A percentile compares a stretch with the other conserved stretches of the same genome.
Evolutionary conservation across 2,329 filamentous ascomycete species (phyloP).

Genomic region (Alternaria panax): DNA sequence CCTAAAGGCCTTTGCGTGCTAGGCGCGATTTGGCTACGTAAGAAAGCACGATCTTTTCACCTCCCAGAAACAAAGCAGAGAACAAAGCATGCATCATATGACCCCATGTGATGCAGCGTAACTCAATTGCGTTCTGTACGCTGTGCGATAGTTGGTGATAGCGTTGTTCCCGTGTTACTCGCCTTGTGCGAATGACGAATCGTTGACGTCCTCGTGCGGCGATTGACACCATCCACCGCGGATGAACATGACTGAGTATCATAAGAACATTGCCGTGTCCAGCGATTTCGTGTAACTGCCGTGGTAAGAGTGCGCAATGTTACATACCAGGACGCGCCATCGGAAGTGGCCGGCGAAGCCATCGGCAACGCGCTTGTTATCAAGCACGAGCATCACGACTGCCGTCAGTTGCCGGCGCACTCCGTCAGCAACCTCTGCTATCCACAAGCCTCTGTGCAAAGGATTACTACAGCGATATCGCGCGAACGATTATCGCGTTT

Average conservation of each 20-base stretch:
- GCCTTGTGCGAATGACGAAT: constrained; percentile 4
- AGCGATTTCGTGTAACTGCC: neutral
- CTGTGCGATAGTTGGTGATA: neutral
- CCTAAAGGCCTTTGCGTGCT: neutral
- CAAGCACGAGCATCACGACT: constrained; percentile 28
- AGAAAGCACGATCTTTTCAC: neutral
- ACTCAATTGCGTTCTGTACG: neutral
- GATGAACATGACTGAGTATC: neutral
- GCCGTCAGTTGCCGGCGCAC: constrained; percentile 36
- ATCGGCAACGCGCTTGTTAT: constrained; percentile 10
- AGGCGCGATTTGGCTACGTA: neutral
- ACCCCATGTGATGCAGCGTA: neutral
- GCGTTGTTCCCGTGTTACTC: neutral
- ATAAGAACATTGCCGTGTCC: neutral
- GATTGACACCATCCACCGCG: constrained; percentile 1
- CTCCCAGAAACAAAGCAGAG: neutral
- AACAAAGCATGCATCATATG: neutral
- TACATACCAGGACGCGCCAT: constrained; percentile 4
- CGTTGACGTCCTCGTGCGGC: constrained; percentile 3
- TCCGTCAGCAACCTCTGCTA: constrained; percentile 32
- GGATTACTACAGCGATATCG: constrained; percentile 15
- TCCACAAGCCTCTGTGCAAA: constrained; percentile 20
- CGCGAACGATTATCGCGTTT: neutral
- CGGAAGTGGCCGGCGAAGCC: constrained; percentile 21
- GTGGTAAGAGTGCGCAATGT: neutral